phyloP scores from a whole-genome alignment of 768 basidiomycete species.

The Mrakia gelida region DNA sequence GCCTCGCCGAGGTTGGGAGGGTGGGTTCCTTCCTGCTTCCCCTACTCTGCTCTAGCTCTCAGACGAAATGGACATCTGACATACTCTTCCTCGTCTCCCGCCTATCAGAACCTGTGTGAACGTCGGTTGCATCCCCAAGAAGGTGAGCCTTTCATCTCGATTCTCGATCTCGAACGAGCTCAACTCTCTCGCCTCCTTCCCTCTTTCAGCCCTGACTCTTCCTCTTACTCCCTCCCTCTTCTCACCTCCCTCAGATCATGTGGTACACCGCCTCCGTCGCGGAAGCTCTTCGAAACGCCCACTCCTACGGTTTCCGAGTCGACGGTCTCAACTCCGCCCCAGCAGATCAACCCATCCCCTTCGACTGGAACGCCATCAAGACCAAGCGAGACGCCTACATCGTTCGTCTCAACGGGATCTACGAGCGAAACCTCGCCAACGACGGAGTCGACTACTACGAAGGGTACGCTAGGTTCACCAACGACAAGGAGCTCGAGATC shows the following conservation, averaged over 20 bases:
- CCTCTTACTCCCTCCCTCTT: not conserved
- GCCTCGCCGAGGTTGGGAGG: constrained; percentile 66
- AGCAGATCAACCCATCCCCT: constrained; percentile 52
- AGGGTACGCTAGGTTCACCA: constrained; percentile 69
- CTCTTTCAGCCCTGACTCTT: not conserved
- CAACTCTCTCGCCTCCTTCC: not conserved
- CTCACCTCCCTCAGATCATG: constrained; percentile 65
- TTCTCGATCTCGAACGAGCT: constrained; percentile 15
- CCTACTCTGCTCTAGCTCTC: not conserved
- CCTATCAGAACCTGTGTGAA: constrained; percentile 79
- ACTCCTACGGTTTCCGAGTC: constrained; percentile 53
- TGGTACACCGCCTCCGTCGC: constrained; percentile 66
- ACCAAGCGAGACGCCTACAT: constrained; percentile 95
- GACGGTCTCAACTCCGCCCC: constrained; percentile 42
- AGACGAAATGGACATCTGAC: not conserved
- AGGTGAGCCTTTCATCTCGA: constrained; percentile 50
- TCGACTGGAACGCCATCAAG: constrained; percentile 89
- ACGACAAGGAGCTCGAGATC: constrained; percentile 67
- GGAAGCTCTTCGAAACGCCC: constrained; percentile 74
- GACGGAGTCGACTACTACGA: constrained; percentile 83
- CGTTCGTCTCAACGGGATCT: constrained; percentile 78
- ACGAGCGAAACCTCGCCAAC: constrained; percentile 78
- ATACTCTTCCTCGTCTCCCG: too few relatives aligned
- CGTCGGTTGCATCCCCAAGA: constrained; percentile 98
- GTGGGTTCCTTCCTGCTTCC: not conserved